Evolutionary conservation across 108 stramenopile species (phyloP), one percentile per base, ranked within the genome.

Genomic region (Cyclotella sp.): DNA sequence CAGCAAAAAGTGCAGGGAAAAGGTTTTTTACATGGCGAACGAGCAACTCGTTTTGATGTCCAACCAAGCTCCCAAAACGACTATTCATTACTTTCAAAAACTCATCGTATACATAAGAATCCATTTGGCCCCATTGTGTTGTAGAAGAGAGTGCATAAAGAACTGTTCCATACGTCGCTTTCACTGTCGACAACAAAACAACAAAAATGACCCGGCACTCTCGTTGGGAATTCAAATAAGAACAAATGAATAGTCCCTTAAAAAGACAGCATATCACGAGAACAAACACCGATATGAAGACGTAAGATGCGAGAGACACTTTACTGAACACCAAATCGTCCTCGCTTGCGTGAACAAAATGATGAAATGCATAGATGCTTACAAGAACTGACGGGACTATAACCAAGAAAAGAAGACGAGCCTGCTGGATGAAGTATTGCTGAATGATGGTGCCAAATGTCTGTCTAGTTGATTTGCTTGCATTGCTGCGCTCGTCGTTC

Each of bases 81-180:
- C 13, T 64, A 3, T 53, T 63, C 39, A 39, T 55, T 24, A 12
- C 45, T 42, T 53, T 16, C 22, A 75, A 45, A 67, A 67, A 75
- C 8, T 67, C 30, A 60, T 67, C n/a, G 41, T 68, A 68, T 15
- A 57, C 26, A 61, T 68, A 13, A 0, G 22, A 45, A 40, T 72
- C 65, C 34, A 9, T 62, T 49, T 62, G 52, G 53, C 59, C 62
- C 43, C 72, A 52, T 11, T 79, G 19, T 16, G 47, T 73, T 9
- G 63, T 59, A 30, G 41, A 66, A 22, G 60, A 63, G 43, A 63
- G 60, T 34, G 72, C 79, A 69, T 73, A 69, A 39, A 79, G 51
- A 0, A 68, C 41, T 14, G 66, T 68, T 34, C 79, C 72, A 39
- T 52, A 54, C 13, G 79, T 73, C 24, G 72, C 34, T 46, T 79